These are phyloP conservation scores for Osmanthus fragrans DNA, from an alignment of 257 asterid species.

Conservation along the genomic window DNA sequence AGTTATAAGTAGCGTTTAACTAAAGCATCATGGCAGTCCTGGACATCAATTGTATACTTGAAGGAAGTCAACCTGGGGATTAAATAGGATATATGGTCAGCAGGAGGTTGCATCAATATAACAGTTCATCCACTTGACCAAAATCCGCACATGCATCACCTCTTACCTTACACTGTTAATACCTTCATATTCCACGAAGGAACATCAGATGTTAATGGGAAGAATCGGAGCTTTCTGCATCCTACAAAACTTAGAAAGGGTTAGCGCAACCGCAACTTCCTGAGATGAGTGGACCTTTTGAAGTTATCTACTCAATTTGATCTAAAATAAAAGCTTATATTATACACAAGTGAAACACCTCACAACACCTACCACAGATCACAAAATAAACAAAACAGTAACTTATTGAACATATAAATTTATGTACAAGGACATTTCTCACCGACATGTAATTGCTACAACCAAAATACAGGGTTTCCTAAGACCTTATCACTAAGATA, in stretches of 20 bases:
- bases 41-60: background rate
- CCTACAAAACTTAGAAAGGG: slow-evolving; percentile 25
- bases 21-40: slow-evolving; percentile 13
- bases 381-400: slow-evolving; percentile 32
- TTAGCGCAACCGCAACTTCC: slow-evolving; percentile 8
- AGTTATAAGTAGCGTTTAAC: slow-evolving; percentile 16
- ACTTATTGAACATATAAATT: slow-evolving; percentile 59
- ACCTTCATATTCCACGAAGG: slow-evolving; percentile 25
- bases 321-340: slow-evolving; percentile 5
- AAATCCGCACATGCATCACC: slow-evolving; percentile 14
- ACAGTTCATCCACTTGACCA: background rate
- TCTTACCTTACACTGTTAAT: slow-evolving; percentile 25
- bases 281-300: slow-evolving; percentile 16
- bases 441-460: slow-evolving; percentile 69
- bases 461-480: slow-evolving; percentile 52
- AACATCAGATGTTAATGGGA: slow-evolving; percentile 15
- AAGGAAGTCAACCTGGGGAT: background rate
- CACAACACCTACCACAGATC: slow-evolving; percentile 17
- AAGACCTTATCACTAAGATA: slow-evolving; percentile 52
- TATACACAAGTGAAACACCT: background rate
- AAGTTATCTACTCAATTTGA: slow-evolving; percentile 4
- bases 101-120: background rate
- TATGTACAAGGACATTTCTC: slow-evolving; percentile 72
- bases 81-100: background rate
- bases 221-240: slow-evolving; percentile 24